A percentile compares a stretch with the other conserved stretches of the same genome.
Evolutionary conservation across 106 monocot species (phyloP).

Genomic region (Cymbidium sinense): DNA sequence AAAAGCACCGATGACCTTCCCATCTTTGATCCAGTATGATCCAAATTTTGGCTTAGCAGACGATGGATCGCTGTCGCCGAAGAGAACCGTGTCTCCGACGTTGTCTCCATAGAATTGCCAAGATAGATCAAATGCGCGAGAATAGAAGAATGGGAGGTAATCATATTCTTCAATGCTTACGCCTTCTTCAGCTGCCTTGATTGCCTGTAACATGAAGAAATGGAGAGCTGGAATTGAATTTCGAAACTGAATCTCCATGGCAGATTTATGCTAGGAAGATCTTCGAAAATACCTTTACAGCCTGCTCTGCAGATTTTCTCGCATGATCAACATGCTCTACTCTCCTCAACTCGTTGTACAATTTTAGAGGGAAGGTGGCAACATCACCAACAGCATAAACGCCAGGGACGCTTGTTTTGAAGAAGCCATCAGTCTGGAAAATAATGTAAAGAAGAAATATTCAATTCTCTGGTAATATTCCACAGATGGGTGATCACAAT

Average conservation of each 20-base stretch:
- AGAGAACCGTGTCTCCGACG: conserved; percentile 51
- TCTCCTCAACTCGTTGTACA: conserved; percentile 51
- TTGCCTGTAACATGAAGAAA: conserved; percentile 29
- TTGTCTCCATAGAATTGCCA: conserved; percentile 79
- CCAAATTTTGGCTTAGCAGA: conserved; percentile 57
- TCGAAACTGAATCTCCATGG: neutral
- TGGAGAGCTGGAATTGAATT: neutral
- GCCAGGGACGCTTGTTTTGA: conserved; percentile 41
- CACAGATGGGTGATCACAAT: too few species aligned
- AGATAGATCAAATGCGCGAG: conserved; percentile 48
- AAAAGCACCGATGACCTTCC: conserved; percentile 52
- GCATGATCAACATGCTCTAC: conserved; percentile 73
- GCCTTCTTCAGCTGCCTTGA: conserved; percentile 45
- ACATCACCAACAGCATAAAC: conserved; percentile 65
- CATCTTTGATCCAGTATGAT: conserved; percentile 60
- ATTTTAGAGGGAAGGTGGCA: conserved; percentile 55
- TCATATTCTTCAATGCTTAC: conserved; percentile 39
- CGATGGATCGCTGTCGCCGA: conserved; percentile 45
- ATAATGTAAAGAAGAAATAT: neutral
- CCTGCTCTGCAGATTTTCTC: conserved; percentile 68
- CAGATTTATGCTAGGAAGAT: too few species aligned
- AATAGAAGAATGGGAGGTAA: conserved; percentile 67
- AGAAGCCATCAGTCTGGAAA: conserved; percentile 52
- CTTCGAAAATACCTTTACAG: conserved; percentile 36
- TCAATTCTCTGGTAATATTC: neutral